Evolutionary conservation across 1,139 yeast genomes (phyloP).

Genomic region (Suhomyces ambrosiae): DNA sequence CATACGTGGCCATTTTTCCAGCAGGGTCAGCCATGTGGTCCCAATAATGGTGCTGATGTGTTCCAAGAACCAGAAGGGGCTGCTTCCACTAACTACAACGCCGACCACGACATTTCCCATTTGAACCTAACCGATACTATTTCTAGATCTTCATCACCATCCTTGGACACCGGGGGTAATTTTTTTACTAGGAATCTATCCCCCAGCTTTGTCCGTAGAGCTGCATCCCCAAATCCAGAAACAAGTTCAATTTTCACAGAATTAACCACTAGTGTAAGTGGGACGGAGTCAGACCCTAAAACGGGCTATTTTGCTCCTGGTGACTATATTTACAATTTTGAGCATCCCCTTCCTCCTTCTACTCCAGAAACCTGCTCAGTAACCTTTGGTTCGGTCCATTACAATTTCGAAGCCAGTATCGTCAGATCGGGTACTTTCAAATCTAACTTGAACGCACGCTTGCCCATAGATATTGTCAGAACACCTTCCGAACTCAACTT

Average conservation of each 20-base stretch:
- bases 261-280: slow-evolving; percentile 22
- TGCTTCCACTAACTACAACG: slow-evolving; percentile 5
- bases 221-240: slow-evolving; percentile 33
- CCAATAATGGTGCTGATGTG: slow-evolving; percentile 61
- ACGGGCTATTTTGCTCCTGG: slow-evolving; percentile 62
- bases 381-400: slow-evolving; percentile 78
- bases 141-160: slow-evolving; percentile 10
- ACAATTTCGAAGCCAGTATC: slow-evolving; percentile 66
- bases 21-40: slow-evolving; percentile 27
- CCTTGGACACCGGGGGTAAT: slow-evolving; percentile 14
- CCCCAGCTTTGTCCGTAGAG: slow-evolving; percentile 41
- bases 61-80: slow-evolving; percentile 37
- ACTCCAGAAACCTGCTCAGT: slow-evolving; percentile 80
- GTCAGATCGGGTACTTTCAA: slow-evolving; percentile 86
- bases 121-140: slow-evolving; percentile 33
- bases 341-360: slow-evolving; percentile 80
- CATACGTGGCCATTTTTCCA: slow-evolving; percentile 94
- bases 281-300: slow-evolving; percentile 24
- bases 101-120: slow-evolving; percentile 34
- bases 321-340: slow-evolving; percentile 89
- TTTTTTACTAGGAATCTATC: slow-evolving; percentile 34
- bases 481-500: slow-evolving; percentile 75
- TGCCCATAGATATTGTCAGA: slow-evolving; percentile 69
- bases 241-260: slow-evolving; percentile 19
- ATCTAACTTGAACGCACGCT: slow-evolving; percentile 63